phyloP scores from a whole-genome alignment of 140 eudicot species.

The Anethum foeniculum region DNA sequence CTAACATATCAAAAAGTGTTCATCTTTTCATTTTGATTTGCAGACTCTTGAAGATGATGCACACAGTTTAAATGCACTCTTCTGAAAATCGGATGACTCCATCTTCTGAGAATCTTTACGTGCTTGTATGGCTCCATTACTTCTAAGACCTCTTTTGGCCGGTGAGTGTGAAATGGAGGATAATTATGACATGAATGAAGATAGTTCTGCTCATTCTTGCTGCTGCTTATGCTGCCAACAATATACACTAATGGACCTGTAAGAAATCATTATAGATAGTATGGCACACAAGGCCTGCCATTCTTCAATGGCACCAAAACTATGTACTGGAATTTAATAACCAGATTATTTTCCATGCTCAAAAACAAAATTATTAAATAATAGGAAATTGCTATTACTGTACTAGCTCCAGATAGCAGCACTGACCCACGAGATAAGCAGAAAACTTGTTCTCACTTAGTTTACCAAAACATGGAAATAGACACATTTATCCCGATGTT shows the following conservation, averaged over 20 bases:
- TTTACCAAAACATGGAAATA: background rate
- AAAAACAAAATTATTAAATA: background rate
- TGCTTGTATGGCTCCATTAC: conserved; percentile 98
- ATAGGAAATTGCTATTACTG: background rate
- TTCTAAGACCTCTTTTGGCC: conserved; percentile 84
- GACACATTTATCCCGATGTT: background rate
- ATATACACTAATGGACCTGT: no score
- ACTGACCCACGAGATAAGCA: background rate
- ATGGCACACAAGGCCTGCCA: background rate
- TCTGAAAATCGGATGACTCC: conserved; percentile 84
- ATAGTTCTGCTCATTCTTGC: conserved; percentile 91
- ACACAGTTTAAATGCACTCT: conserved; percentile 64
- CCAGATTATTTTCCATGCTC: background rate
- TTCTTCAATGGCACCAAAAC: background rate
- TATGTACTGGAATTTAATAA: background rate
- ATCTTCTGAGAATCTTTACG: conserved; percentile 90
- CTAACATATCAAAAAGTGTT: background rate
- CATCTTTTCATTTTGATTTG: conserved; percentile 24
- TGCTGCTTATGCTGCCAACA: conserved; percentile 98
- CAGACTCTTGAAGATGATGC: conserved; percentile 95
- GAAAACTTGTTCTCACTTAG: background rate
- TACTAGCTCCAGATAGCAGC: background rate
- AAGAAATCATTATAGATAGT: background rate
- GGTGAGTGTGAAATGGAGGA: conserved; percentile 94
- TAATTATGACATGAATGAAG: conserved; percentile 70